phyloP scores from a whole-genome alignment of 2,329 filamentous ascomycete species.

The Sporothrix globosa region DNA sequence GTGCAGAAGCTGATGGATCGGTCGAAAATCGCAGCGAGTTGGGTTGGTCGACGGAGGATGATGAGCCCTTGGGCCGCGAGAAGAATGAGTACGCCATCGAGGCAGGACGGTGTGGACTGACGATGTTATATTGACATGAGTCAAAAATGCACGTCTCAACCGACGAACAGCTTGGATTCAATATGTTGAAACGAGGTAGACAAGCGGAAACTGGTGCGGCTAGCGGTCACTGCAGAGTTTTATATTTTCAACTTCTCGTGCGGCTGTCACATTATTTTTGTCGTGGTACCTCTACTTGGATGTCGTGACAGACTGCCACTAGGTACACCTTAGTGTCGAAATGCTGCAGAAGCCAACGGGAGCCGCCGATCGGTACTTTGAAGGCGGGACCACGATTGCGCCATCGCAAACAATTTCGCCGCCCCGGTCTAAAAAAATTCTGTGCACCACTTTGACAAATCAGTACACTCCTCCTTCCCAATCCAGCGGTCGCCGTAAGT shows the following conservation, averaged over 20 bases:
- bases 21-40: neutral
- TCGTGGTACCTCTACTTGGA: neutral
- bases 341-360: neutral
- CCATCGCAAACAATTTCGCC: constrained; percentile 24
- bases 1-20: neutral
- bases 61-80: neutral
- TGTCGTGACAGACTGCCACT: neutral
- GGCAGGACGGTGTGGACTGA: neutral
- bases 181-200: neutral
- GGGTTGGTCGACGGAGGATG: neutral
- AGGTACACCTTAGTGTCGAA: neutral
- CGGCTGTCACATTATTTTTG: neutral
- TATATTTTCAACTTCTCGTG: too few species aligned
- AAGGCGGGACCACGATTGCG: constrained; percentile 16
- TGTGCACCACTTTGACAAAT: constrained; percentile 20
- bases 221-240: too few species aligned
- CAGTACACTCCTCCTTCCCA: constrained; percentile 12
- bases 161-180: neutral
- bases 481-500: neutral
- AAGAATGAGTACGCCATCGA: neutral
- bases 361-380: constrained; percentile 10
- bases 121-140: neutral
- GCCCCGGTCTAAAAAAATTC: constrained; percentile 4
- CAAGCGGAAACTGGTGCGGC: neutral
- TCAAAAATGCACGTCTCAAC: neutral